Evolutionary conservation across 2,329 filamentous ascomycete genomes (phyloP).

Genomic region (Purpureocillium takamizusanense): DNA sequence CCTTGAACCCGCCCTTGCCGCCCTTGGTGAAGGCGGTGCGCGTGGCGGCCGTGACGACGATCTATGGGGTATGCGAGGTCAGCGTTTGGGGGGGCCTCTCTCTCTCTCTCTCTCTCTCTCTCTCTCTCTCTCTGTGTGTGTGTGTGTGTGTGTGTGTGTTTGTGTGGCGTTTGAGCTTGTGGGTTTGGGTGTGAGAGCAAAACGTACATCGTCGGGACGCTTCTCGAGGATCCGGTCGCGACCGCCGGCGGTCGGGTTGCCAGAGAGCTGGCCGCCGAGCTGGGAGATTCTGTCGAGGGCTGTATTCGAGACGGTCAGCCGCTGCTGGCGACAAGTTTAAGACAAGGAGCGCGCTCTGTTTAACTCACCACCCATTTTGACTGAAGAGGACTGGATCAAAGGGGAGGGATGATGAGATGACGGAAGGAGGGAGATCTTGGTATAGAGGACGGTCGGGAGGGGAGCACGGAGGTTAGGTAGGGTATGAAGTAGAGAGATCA

Average conservation of each 20-base stretch:
- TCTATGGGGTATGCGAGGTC: constrained; percentile 31
- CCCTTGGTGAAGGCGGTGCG: constrained; percentile 89
- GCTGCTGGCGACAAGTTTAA: too few relatives aligned
- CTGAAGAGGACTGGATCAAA: not conserved
- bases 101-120: too few relatives aligned
- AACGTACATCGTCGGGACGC: constrained; percentile 54
- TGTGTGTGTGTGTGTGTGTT: too few relatives aligned
- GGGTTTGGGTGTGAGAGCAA: too few relatives aligned
- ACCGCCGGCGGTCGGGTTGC: constrained; percentile 44
- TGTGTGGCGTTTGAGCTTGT: not conserved
- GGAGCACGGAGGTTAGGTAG: too few relatives aligned
- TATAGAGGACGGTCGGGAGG: not conserved
- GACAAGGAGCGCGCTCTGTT: too few relatives aligned
- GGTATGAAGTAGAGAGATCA: too few relatives aligned
- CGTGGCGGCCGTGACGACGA: constrained; percentile 88
- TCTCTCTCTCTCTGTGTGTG: too few relatives aligned
- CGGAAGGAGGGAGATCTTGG: not conserved
- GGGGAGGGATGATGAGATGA: not conserved
- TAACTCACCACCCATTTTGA: constrained; percentile 28
- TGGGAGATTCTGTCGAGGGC: constrained; percentile 50
- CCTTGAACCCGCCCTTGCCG: constrained; percentile 91
- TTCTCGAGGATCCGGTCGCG: constrained; percentile 54
- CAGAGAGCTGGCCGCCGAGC: constrained; percentile 54
- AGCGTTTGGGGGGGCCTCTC: too few relatives aligned
- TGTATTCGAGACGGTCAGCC: constrained; percentile 17